Conservation (phyloP, 495 filamentous ascomycete genomes). For the Annulohypoxylon moriforme region DNA sequence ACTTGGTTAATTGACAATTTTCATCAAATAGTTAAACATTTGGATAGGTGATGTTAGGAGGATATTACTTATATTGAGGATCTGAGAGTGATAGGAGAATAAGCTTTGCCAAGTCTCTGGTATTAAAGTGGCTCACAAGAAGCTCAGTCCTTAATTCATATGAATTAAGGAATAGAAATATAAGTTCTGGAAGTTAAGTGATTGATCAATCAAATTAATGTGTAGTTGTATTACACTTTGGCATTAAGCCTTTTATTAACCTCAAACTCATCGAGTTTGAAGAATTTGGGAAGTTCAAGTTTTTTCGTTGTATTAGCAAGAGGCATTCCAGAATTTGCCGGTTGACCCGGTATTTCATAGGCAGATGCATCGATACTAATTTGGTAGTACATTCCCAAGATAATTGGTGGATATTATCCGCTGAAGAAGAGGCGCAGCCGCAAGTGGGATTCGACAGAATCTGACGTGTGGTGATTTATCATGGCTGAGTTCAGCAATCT, state of each 20-base stretch:
- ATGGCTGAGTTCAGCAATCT: slow-evolving; percentile 24
- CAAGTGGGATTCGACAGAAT: slow-evolving; percentile 15
- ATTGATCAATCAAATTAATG: too few species aligned
- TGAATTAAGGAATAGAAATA: too few species aligned
- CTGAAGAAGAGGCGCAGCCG: slow-evolving; percentile 8
- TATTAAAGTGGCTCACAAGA: not conserved
- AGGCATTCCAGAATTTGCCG: not conserved
- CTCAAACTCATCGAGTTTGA: not conserved
- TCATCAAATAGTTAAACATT: not conserved
- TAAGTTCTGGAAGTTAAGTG: too few species aligned
- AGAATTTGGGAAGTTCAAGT: not conserved
- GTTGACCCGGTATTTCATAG: slow-evolving; percentile 2
- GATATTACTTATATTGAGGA: not conserved
- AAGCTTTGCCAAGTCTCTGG: not conserved
- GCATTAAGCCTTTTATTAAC: not conserved
- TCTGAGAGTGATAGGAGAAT: not conserved
- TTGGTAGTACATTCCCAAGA: slow-evolving; percentile 10
- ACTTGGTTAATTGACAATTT: not conserved
- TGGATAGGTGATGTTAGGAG: too few species aligned
- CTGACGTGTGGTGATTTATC: slow-evolving; percentile 29
- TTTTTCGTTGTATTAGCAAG: slow-evolving; percentile 5
- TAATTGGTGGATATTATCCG: slow-evolving; percentile 8
- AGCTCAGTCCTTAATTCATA: not conserved
- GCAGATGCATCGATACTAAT: slow-evolving; percentile 27
- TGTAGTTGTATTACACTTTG: too few species aligned